Base-by-base conservation (phyloP, 495 filamentous ascomycete genomes). In the Elaphomyces granulatus region DNA sequence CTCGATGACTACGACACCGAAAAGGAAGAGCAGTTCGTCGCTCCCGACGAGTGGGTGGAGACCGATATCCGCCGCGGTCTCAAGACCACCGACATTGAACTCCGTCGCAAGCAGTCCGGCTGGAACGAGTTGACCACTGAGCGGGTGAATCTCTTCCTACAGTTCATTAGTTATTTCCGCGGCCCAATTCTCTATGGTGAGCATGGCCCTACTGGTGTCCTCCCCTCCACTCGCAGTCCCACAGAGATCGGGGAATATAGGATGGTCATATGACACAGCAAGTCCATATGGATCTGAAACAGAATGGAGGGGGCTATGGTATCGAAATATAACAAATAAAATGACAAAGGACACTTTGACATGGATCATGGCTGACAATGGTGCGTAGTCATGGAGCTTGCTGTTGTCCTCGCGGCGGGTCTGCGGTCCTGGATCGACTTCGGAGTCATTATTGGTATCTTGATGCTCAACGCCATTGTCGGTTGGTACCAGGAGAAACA, bases 401-500 rank as follows among this genome's bases (percentile, higher is more conserved):
- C 82, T 67, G 80, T 83, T 47, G 57, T 84, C 18, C 61, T 87
- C 45, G 78, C 82, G 54, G 79, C 80, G 52, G 81, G 81, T 72
- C 74, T 87, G 44, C 72, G 72, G 53, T 80, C 83, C 64, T 87
- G 80, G 79, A 78, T 87, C 46, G 81, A 87, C 71, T 73, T 85
- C 42, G 81, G 81, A 71, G 80, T 87, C 54, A 87, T 87, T 60
- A 78, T 80, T 51, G 82, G 77, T 69, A 87, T 87, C 60, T 65
- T 87, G 23, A 49, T 78, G 50, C 77, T 87, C 42, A 87, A 87
- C 64, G 82, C 82, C 42, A 53, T 68, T 38, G 81, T 85, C 55
- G 81, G 81, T 65, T 87, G 80, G 74, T 87, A 86, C 59, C 81
- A 87, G 58, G 82, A 87, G 59, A 86, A 84, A 64, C 80, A 84